phyloP scores from a whole-genome alignment of 23 red algal species.

The Cyanidium caldarium region DNA sequence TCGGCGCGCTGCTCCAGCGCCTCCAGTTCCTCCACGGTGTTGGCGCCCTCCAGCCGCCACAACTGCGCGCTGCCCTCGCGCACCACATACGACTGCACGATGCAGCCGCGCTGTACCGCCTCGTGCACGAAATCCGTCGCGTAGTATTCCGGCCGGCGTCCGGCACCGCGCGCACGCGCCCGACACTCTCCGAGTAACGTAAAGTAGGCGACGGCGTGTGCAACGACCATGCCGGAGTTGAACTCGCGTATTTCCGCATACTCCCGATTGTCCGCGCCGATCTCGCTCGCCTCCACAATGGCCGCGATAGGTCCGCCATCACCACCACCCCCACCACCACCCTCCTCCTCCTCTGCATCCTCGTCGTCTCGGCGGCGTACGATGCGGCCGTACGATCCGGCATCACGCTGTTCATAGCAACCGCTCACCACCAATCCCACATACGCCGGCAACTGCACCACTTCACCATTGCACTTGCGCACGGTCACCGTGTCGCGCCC shows the following conservation, averaged over 20 bases:
- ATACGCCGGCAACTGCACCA: background rate
- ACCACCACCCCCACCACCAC: conserved; percentile 10
- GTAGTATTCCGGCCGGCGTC: conserved; percentile 61
- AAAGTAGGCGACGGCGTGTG: background rate
- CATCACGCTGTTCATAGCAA: background rate
- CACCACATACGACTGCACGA: conserved; percentile 24
- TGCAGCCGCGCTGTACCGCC: conserved; percentile 10
- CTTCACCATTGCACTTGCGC: background rate
- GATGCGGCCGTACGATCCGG: conserved; percentile 58
- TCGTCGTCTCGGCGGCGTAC: too few species aligned
- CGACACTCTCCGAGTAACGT: conserved; percentile 23
- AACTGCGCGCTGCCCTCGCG: conserved; percentile 10
- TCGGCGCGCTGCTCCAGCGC: conserved; percentile 28
- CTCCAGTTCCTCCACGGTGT: conserved; percentile 87
- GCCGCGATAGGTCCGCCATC: conserved; percentile 31
- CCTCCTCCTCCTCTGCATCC: background rate
- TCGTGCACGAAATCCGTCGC: conserved; percentile 79
- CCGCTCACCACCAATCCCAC: background rate
- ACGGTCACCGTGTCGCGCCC: too few species aligned
- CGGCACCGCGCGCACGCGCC: too few species aligned
- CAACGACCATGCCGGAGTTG: conserved; percentile 94
- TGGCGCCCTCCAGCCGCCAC: conserved; percentile 88
- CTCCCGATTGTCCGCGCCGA: conserved; percentile 18
- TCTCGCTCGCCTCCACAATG: background rate
- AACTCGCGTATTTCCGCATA: conserved; percentile 48